Conservation (phyloP, 2,329 filamentous ascomycete genomes). For the Curvularia verruculosa region DNA sequence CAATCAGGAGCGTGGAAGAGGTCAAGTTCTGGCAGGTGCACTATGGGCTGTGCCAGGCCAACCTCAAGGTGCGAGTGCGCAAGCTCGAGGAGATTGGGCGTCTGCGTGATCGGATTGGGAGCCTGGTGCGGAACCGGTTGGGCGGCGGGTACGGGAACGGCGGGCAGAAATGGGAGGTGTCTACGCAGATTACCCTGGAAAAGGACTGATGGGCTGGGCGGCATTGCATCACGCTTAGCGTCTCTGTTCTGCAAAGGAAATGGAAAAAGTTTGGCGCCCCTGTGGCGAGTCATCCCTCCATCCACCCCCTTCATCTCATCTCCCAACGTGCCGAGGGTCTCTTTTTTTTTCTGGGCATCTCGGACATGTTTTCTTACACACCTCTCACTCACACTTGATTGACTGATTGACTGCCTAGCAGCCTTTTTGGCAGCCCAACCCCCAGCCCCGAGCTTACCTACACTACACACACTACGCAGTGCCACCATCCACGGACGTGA, state of each 20-base stretch:
- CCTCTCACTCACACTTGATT: no score
- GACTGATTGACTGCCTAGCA: slow-evolving; percentile 7
- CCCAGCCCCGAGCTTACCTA: slow-evolving; percentile 22
- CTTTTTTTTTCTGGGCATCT: no score
- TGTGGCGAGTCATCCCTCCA: slow-evolving; percentile 33
- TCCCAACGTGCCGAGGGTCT: background rate
- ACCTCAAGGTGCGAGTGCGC: slow-evolving; percentile 77
- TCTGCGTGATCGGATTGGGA: slow-evolving; percentile 75
- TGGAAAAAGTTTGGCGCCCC: slow-evolving; percentile 21
- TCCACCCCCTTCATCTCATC: slow-evolving; percentile 13
- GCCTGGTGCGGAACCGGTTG: slow-evolving; percentile 81
- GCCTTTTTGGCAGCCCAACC: no score
- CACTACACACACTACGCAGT: background rate
- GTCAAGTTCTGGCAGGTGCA: slow-evolving; percentile 99
- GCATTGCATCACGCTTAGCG: slow-evolving; percentile 25
- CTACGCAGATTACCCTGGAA: slow-evolving; percentile 73
- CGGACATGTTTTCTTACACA: no score
- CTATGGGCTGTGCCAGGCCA: slow-evolving; percentile 95
- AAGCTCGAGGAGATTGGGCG: slow-evolving; percentile 70
- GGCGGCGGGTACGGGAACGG: slow-evolving; percentile 86
- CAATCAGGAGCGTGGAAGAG: slow-evolving; percentile 79
- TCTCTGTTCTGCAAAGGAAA: slow-evolving; percentile 29
- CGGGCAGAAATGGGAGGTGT: slow-evolving; percentile 89
- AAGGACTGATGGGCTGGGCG: slow-evolving; percentile 46
- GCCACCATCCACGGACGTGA: no score